Conservation (phyloP, 306 rosid species). For the Erythrophleum fordii region DNA sequence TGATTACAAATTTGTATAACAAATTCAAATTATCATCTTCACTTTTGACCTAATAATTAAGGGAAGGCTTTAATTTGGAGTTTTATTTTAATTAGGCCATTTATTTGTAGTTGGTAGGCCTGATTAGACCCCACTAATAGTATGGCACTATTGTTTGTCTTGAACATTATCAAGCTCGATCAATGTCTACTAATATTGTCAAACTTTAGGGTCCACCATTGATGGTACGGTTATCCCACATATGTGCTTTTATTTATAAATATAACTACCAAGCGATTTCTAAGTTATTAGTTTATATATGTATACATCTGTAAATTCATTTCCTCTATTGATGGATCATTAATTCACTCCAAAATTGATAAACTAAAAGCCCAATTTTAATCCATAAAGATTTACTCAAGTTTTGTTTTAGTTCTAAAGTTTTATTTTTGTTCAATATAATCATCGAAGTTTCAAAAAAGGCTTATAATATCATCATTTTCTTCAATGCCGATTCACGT, state of each 20-base stretch:
- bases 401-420: too few species aligned
- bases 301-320: neutral
- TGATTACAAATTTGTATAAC: neutral
- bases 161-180: constrained; percentile 23
- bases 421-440: neutral
- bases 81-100: constrained; percentile 28
- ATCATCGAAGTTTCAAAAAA: too few species aligned
- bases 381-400: too few species aligned
- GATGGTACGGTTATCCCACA: too few species aligned
- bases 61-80: neutral
- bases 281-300: too few species aligned
- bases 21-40: constrained; percentile 34
- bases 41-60: constrained; percentile 25
- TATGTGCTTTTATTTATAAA: too few species aligned
- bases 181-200: constrained; percentile 33
- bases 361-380: too few species aligned
- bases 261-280: too few species aligned
- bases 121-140: constrained; percentile 40
- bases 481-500: too few species aligned
- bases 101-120: constrained; percentile 35
- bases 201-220: constrained; percentile 54
- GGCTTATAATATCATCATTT: too few species aligned
- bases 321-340: neutral
- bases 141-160: constrained; percentile 46
- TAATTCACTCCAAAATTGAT: too few species aligned